These are phyloP conservation scores for Lodderomyces margitis DNA, from an alignment of 1,139 yeast species.

Conservation along the genomic window DNA sequence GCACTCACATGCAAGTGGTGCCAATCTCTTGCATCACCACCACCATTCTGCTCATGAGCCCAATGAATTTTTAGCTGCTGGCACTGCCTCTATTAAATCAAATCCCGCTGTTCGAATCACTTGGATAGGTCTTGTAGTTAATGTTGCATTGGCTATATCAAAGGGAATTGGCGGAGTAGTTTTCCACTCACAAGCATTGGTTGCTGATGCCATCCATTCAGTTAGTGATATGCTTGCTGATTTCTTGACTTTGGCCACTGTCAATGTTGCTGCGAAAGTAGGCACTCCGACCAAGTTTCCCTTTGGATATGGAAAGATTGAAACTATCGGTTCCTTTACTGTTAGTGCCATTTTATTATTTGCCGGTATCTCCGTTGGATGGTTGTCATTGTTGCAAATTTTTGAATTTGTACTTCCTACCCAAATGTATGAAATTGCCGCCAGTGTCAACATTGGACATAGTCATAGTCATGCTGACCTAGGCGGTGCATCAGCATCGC, in stretches of 20 bases:
- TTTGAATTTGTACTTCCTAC: conserved; percentile 68
- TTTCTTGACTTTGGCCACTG: conserved; percentile 84
- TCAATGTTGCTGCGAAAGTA: conserved; percentile 67
- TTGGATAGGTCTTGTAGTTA: conserved; percentile 83
- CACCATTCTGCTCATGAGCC: conserved; percentile 39
- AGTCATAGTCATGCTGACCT: conserved; percentile 45
- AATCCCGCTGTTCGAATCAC: conserved; percentile 94
- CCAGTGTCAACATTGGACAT: conserved; percentile 51
- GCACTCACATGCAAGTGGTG: conserved; percentile 19
- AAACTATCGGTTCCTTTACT: conserved; percentile 85
- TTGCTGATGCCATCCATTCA: conserved; percentile 95
- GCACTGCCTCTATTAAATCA: conserved; percentile 28
- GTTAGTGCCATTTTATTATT: conserved; percentile 78
- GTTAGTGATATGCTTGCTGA: conserved; percentile 88
- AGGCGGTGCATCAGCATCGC: conserved; percentile 30
- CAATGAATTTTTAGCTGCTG: conserved; percentile 37
- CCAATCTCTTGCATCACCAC: conserved; percentile 19
- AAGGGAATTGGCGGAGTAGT: conserved; percentile 87
- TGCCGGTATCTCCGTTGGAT: conserved; percentile 92
- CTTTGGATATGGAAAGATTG: conserved; percentile 88
- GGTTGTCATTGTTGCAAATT: conserved; percentile 74
- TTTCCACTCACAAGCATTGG: conserved; percentile 90
- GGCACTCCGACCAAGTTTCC: conserved; percentile 68
- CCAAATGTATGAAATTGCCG: conserved; percentile 39
- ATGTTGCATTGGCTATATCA: conserved; percentile 80